Percentiles rank a stretch among this genome's conserved stretches.
phyloP scores from a whole-genome alignment of 1,284 basidiomycete genomes.

The Cutaneotrichosporon sp. region DNA sequence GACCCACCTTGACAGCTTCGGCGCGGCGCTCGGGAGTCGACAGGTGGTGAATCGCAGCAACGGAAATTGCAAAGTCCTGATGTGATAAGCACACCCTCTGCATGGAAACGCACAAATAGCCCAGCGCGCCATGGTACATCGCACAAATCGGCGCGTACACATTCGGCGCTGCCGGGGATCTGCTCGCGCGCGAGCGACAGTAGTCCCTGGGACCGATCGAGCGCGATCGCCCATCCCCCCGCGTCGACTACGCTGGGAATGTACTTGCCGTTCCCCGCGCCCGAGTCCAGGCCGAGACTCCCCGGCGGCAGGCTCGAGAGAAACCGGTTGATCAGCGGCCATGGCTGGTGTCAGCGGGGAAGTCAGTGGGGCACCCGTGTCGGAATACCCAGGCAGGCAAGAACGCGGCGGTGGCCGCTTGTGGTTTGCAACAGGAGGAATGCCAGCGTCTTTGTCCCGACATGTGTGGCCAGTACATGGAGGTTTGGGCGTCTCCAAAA shows the following conservation, averaged over 20 bases:
- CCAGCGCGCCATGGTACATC: constrained; percentile 61
- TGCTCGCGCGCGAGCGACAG: constrained; percentile 66
- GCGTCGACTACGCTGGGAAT: constrained; percentile 57
- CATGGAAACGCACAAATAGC: constrained; percentile 62
- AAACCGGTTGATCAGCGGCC: constrained; percentile 86
- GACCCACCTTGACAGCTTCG: constrained; percentile 59
- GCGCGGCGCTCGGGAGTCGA: constrained; percentile 67
- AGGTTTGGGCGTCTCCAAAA: too few species aligned
- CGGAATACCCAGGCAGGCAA: too few species aligned
- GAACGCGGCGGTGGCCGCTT: too few species aligned
- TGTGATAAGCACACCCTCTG: background rate
- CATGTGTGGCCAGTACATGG: too few species aligned
- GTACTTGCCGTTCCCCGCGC: constrained; percentile 98
- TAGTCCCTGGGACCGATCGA: constrained; percentile 74
- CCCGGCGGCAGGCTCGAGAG: constrained; percentile 67
- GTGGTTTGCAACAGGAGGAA: too few species aligned
- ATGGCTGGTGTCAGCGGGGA: constrained; percentile 63
- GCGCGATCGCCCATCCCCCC: constrained; percentile 58
- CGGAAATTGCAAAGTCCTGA: constrained; percentile 89
- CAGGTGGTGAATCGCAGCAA: constrained; percentile 91
- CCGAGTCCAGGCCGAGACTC: constrained; percentile 85
- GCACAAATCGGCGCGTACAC: constrained; percentile 59
- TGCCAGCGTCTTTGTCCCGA: too few species aligned
- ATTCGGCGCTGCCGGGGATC: constrained; percentile 24
- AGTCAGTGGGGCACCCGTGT: too few species aligned